Base-by-base conservation (phyloP, 768 basidiomycete species). In the Amanita polypyramis region DNA sequence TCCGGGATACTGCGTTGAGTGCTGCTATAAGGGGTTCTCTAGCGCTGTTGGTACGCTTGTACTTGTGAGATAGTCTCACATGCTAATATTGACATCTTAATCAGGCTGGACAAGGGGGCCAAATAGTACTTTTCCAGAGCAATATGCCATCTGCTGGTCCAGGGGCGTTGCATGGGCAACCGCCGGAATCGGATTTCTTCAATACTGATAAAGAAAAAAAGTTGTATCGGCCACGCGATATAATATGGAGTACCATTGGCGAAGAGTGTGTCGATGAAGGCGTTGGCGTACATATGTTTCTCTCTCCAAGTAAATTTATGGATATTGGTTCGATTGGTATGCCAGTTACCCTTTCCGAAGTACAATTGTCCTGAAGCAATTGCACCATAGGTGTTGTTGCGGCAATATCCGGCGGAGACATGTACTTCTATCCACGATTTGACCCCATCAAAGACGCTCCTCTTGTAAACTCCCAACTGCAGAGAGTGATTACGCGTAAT, bases 401-500 rank as follows among this genome's bases (percentile, higher is more conserved):
- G 0, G 80, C 80, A 0, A 60, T 79, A 9, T 91, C 90, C 5
- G 96, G 96, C 11, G 96, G 96, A 15, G 90, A 93, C 49, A 57
- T 95, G 1, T 94, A 85, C 65, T 95, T 84, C 68, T 86, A 94
- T 58, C 96, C 95, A 7, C 76, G 88, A n/a, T 99, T 91, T 61
- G 75, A 83, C 45, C 73, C 77, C 2, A 61, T 64, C 5, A 75
- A 85, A 42, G 92, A 96, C 60, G 72, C 72, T 6, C 56, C 68
- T 6, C 67, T 78, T 4, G 57, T 99, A 10, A 65, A 73, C n/a
- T 83, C 82, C n/a, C 88, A 97, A 56, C 58, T 98, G 17, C 71
- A 71, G 47, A 73, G 88, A 15, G 59, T 94, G 5, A 58, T 90
- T 25, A 67, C 70, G 2, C 73, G 91, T 20, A 80, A 75, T 54